Base-by-base conservation (phyloP, 805 yeast species). In the Starmerella etchellsii region DNA sequence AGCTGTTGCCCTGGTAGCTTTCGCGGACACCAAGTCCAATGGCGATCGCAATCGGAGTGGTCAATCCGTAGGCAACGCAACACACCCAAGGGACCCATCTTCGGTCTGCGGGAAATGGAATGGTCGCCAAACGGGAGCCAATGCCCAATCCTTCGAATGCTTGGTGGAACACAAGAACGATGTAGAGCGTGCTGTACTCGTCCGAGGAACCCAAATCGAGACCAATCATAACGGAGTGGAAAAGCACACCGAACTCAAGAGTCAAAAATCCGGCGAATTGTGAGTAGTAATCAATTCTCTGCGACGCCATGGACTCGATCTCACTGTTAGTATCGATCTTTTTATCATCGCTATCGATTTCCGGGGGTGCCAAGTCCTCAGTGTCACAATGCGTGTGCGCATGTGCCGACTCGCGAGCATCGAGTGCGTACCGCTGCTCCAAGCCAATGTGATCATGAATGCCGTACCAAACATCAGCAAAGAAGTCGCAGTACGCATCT, bases 71-170 rank as follows among this genome's bases (percentile, higher is more conserved):
- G 9, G 63, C 74, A 24, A 65, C 15, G 34, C 71, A 71, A 42
- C 74, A 57, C 1, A 63, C 45, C 59, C 70, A 75, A 3, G 81
- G 81, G 33, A 71, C 59, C 65, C 69, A 68, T 40, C 63, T 56
- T 48, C 59, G 64, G 16, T 46, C 28, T 19, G 52, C 44, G 8
- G 80, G 78, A 72, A 78, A 78, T 2, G 66, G 63, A 16, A 75
- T 71, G 28, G 68, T 66, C 1, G 81, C 73, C 36, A 77, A 59
- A 56, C 91, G 69, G 10, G 87, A 68, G 25, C 88, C 87, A 47
- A 79, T 67, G 51, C 88, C 88, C 40, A 80, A 66, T 48, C 88
- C 88, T 63, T 80, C 88, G 54, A 80, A 81, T 54, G 75, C 67
- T 59, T 80, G 88, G 59, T 80, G 88, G 68, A 79, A 80, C 4